phyloP scores from a whole-genome alignment of 176 grass and related monocot species.

The Zizania latifolia region DNA sequence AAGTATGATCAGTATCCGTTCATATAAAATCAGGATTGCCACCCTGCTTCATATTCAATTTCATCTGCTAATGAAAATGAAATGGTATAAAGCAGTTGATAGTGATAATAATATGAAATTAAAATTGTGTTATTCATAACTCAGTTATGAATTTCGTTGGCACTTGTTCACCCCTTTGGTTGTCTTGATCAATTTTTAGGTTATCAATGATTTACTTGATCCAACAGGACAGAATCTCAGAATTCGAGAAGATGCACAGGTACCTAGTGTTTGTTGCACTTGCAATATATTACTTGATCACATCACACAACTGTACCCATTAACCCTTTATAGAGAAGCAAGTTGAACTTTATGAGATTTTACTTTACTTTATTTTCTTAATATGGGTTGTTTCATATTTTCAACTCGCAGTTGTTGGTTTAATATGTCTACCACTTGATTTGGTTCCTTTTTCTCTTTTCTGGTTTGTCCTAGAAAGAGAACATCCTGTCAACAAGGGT shows the following conservation, averaged over 20 bases:
- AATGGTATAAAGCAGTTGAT: conserved; percentile 10
- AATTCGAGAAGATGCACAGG: conserved; percentile 96
- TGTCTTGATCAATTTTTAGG: conserved; percentile 46
- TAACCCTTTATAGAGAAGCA: neutral
- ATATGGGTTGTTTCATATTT: conserved; percentile 2
- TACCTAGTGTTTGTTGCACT: conserved; percentile 24
- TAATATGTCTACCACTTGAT: neutral
- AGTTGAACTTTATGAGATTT: neutral
- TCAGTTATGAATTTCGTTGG: too few relatives aligned
- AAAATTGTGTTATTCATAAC: neutral
- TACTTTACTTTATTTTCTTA: conserved; percentile 3
- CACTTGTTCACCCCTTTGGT: neutral
- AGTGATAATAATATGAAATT: conserved; percentile 5
- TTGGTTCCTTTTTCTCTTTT: conserved; percentile 12
- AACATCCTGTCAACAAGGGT: neutral
- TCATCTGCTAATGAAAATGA: neutral
- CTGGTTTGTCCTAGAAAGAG: neutral
- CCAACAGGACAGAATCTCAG: conserved; percentile 92
- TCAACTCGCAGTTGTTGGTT: conserved; percentile 3
- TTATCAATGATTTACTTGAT: conserved; percentile 98
- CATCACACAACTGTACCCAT: neutral
- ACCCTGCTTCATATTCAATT: conserved; percentile 6
- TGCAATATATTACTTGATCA: conserved; percentile 12
- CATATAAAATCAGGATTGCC: neutral
- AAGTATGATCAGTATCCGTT: too few relatives aligned